Conservation (phyloP, 441 rosid genomes). For the Bruguiera hainesii region DNA sequence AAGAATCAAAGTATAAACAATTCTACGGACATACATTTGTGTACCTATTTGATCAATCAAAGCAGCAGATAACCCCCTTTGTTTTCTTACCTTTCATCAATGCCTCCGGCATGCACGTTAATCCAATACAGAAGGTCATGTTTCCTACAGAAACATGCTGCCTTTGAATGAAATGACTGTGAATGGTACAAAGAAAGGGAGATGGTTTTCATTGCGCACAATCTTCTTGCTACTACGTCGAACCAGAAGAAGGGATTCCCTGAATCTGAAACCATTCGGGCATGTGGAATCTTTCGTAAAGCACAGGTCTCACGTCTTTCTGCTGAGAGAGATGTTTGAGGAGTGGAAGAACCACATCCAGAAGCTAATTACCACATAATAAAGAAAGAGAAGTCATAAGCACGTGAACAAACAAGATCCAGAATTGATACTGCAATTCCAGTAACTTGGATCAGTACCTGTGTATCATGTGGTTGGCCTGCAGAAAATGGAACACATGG, state of each 20-base stretch:
- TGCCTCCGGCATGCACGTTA: slow-evolving; percentile 20
- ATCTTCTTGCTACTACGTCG: slow-evolving; percentile 9
- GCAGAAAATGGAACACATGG: slow-evolving; percentile 87
- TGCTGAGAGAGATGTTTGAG: slow-evolving; percentile 42
- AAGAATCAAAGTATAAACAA: slow-evolving; percentile 25
- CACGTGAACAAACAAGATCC: background rate
- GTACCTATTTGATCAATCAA: slow-evolving; percentile 22
- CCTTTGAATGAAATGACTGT: slow-evolving; percentile 13
- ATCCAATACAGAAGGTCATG: slow-evolving; percentile 27
- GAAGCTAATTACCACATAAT: slow-evolving; percentile 28
- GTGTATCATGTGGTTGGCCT: slow-evolving; percentile 62
- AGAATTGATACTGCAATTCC: background rate
- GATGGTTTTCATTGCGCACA: background rate
- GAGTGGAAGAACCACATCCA: slow-evolving; percentile 49
- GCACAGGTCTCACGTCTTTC: slow-evolving; percentile 43
- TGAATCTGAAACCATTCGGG: slow-evolving; percentile 57
- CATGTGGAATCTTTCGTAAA: slow-evolving; percentile 44
- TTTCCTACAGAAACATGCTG: slow-evolving; percentile 25
- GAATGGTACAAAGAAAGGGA: slow-evolving; percentile 18
- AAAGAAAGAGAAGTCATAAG: slow-evolving; percentile 13
- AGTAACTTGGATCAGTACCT: slow-evolving; percentile 36
- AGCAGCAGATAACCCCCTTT: slow-evolving; percentile 23
- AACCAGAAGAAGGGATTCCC: slow-evolving; percentile 36
- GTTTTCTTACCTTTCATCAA: slow-evolving; percentile 9
- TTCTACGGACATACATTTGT: slow-evolving; percentile 23